phyloP scores from a whole-genome alignment of 2,329 filamentous ascomycete genomes.

The Clathrospora elynae region DNA sequence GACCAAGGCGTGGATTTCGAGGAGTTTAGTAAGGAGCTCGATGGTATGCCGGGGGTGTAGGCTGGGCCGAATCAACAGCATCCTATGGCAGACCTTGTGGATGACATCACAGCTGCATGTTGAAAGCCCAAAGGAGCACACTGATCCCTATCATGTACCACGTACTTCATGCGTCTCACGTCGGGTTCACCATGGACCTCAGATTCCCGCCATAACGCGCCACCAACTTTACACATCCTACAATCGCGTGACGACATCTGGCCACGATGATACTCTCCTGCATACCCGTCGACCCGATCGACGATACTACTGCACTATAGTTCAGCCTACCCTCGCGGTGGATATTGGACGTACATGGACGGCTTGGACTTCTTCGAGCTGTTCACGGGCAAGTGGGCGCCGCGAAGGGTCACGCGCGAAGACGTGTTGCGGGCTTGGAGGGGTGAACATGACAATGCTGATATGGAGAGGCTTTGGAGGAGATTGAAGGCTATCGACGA shows the following conservation, averaged over 20 bases:
- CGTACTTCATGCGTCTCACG: constrained; percentile 35
- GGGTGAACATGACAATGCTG: constrained; percentile 40
- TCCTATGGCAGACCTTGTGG: not conserved
- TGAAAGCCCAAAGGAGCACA: constrained; percentile 65
- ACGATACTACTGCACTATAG: constrained; percentile 67
- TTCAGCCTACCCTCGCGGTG: constrained; percentile 72
- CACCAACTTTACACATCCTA: constrained; percentile 65
- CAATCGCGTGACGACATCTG: constrained; percentile 64
- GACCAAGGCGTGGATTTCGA: constrained; percentile 82
- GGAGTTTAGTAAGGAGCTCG: constrained; percentile 73
- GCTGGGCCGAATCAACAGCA: not conserved
- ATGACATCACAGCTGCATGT: constrained; percentile 57
- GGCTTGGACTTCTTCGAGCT: constrained; percentile 80
- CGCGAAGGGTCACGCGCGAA: constrained; percentile 71
- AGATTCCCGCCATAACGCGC: constrained; percentile 65
- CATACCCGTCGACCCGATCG: constrained; percentile 72
- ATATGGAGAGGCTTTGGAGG: constrained; percentile 40
- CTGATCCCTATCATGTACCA: constrained; percentile 57
- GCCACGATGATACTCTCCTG: constrained; percentile 81
- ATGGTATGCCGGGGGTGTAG: constrained; percentile 58
- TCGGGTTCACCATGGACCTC: constrained; percentile 61
- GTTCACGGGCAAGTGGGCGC: constrained; percentile 75
- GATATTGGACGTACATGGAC: constrained; percentile 78
- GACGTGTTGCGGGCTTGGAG: constrained; percentile 60
- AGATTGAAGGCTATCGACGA: constrained; percentile 44